These are phyloP conservation scores for Trichosanthes cucumerina DNA, from an alignment of 306 rosid genomes.

Conservation along the genomic window DNA sequence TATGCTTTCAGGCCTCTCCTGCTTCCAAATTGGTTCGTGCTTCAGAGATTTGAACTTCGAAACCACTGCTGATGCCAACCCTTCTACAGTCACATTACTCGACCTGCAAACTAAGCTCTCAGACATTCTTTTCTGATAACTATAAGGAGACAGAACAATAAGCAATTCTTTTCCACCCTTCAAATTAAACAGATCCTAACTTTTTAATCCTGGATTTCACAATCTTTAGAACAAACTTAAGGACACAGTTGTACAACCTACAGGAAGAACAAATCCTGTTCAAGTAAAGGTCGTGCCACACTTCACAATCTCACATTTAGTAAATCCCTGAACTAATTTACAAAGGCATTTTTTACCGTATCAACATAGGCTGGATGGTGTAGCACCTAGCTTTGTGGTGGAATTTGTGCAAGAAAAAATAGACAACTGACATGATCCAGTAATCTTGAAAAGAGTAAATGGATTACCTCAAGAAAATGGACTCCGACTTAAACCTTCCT, in stretches of 20 bases:
- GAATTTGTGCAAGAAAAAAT: neutral
- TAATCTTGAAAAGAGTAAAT: neutral
- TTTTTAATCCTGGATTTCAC: no score
- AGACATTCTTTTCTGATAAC: neutral
- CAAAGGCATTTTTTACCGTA: neutral
- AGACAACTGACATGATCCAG: neutral
- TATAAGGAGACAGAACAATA: neutral
- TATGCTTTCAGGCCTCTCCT: constrained; percentile 78
- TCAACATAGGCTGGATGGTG: neutral
- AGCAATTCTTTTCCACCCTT: no score
- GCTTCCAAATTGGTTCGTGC: constrained; percentile 75
- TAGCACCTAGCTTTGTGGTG: neutral
- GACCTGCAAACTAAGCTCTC: constrained; percentile 48
- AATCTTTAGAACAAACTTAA: no score
- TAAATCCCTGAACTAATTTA: no score
- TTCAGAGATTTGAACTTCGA: constrained; percentile 55
- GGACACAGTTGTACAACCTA: no score
- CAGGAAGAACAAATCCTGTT: no score
- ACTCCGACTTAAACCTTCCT: constrained; percentile 77
- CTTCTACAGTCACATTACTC: constrained; percentile 51
- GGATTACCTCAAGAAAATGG: constrained; percentile 74
- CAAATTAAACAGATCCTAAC: no score
- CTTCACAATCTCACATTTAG: no score
- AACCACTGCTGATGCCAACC: constrained; percentile 45
- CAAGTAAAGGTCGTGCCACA: no score